These are phyloP conservation scores for Bathelium albidoporum DNA, from an alignment of 495 filamentous ascomycete species.

Conservation along the genomic window DNA sequence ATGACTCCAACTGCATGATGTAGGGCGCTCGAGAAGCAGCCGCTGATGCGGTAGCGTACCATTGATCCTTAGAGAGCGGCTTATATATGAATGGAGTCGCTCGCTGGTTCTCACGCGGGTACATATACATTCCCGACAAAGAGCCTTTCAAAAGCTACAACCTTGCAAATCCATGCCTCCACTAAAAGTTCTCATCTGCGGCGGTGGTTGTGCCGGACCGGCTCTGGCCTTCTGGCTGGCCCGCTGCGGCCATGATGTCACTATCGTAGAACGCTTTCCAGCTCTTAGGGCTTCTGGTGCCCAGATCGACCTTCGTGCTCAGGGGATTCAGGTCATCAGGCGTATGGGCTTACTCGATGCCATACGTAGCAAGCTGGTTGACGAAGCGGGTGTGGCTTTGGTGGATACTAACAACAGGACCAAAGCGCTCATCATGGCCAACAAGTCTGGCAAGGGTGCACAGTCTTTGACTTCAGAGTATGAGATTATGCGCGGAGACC, in stretches of 20 bases:
- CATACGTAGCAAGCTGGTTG: constrained; percentile 19
- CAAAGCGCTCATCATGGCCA: constrained; percentile 27
- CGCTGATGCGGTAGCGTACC: too few species aligned
- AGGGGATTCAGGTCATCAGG: constrained; percentile 31
- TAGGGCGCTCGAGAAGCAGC: too few species aligned
- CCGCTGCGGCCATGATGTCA: constrained; percentile 26
- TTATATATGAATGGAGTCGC: too few species aligned
- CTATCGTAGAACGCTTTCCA: constrained; percentile 33
- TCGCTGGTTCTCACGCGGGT: too few species aligned
- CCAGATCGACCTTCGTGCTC: constrained; percentile 34
- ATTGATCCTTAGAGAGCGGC: too few species aligned
- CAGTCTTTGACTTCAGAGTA: constrained; percentile 34
- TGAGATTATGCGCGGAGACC: constrained; percentile 41
- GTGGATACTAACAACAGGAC: constrained; percentile 25
- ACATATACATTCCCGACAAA: neutral
- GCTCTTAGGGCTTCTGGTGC: constrained; percentile 30
- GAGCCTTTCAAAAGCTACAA: neutral
- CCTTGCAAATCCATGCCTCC: neutral
- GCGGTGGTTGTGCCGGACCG: constrained; percentile 34
- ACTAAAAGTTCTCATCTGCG: constrained; percentile 37
- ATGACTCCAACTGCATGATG: too few species aligned
- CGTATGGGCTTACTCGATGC: constrained; percentile 33
- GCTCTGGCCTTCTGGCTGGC: constrained; percentile 36
- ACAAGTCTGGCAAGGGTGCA: constrained; percentile 23
- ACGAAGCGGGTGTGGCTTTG: constrained; percentile 30